Evolutionary conservation across 1,284 basidiomycete species (phyloP).

Genomic region (Sanghuangporus baumii): DNA sequence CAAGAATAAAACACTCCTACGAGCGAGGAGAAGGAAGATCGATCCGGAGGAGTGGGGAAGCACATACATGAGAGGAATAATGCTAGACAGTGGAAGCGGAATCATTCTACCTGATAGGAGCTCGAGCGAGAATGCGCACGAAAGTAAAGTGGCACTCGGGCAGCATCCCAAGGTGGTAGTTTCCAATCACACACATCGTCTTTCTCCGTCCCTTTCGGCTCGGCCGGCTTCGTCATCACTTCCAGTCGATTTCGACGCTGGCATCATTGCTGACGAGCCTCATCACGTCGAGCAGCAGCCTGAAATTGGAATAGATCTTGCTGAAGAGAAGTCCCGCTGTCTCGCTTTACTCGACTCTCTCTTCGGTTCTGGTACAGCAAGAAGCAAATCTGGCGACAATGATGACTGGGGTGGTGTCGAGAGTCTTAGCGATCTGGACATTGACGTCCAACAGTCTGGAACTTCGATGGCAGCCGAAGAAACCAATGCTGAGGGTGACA

Average conservation of each 20-base stretch:
- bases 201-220: conserved; percentile 3
- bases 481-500: not conserved
- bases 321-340: conserved; percentile 39
- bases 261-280: not conserved
- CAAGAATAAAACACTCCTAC: conserved; percentile 31
- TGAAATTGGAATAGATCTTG: conserved; percentile 26
- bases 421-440: conserved; percentile 42
- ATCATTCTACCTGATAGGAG: conserved; percentile 16
- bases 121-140: not conserved
- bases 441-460: conserved; percentile 29
- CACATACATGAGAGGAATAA: conserved; percentile 56
- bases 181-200: not conserved
- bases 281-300: conserved; percentile 17
- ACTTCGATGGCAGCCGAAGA: not conserved
- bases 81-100: conserved; percentile 40
- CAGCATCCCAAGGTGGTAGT: not conserved
- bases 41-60: conserved; percentile 66
- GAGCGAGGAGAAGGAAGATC: conserved; percentile 51
- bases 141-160: conserved; percentile 16
- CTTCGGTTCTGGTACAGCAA: conserved; percentile 34
- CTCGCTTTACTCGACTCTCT: conserved; percentile 47
- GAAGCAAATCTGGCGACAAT: conserved; percentile 21
- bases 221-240: conserved; percentile 4
- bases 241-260: not conserved
- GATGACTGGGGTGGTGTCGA: conserved; percentile 52